Evolutionary conservation across 176 grass and related monocot species (phyloP).

Genomic region (Musa beccarii): DNA sequence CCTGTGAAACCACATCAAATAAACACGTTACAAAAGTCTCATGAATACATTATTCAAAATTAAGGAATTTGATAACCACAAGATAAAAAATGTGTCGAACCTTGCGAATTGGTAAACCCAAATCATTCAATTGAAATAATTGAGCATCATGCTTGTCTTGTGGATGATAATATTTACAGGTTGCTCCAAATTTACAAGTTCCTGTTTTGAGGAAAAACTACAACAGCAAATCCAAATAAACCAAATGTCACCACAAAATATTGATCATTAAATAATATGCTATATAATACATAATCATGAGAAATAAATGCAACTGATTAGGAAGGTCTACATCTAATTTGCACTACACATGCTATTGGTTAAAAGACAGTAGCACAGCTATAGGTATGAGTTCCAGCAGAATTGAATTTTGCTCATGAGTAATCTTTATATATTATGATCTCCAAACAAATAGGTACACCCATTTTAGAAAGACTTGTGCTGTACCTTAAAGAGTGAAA

Average conservation of each 20-base stretch:
- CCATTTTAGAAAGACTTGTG: too few relatives aligned
- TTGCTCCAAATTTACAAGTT: slow-evolving; percentile 28
- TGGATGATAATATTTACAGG: slow-evolving; percentile 39
- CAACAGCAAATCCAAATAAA: slow-evolving; percentile 7
- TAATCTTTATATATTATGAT: too few relatives aligned
- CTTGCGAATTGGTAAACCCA: slow-evolving; percentile 34
- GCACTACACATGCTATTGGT: neutral
- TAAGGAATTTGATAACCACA: neutral
- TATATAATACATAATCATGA: neutral
- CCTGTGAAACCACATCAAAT: neutral
- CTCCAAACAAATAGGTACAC: too few relatives aligned
- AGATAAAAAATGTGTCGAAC: slow-evolving; percentile 17
- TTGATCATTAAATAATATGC: neutral
- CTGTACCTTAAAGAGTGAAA: too few relatives aligned
- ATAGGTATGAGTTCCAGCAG: neutral
- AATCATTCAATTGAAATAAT: slow-evolving; percentile 28
- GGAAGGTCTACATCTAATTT: neutral
- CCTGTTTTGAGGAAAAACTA: slow-evolving; percentile 53
- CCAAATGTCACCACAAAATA: neutral
- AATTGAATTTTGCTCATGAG: neutral
- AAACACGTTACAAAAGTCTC: neutral
- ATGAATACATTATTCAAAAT: neutral
- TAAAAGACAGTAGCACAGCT: neutral
- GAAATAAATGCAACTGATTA: neutral
- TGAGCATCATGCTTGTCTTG: slow-evolving; percentile 21